A percentile compares a stretch with the other conserved stretches of the same genome.
These are phyloP conservation scores for Fusarium neocosmosporiellum DNA, from an alignment of 2,329 filamentous ascomycete genomes.

Conservation along the genomic window DNA sequence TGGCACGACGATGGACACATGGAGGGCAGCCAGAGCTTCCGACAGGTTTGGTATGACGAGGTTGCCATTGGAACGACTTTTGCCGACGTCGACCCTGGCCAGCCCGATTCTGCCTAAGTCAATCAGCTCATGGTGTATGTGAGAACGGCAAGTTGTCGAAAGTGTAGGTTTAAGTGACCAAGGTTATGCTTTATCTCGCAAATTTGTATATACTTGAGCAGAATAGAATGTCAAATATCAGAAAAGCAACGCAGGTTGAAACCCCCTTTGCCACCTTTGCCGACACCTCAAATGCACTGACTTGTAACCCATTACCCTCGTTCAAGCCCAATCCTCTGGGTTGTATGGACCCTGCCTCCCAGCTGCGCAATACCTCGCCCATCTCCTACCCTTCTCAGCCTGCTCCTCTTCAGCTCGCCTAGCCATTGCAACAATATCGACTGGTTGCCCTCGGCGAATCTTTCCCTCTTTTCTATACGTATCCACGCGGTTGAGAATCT, in stretches of 20 bases:
- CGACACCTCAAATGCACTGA: not conserved
- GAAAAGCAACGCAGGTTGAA: not conserved
- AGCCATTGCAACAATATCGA: not conserved
- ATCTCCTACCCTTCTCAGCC: not conserved
- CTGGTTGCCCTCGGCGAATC: not conserved
- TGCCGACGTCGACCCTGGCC: constrained; percentile 40
- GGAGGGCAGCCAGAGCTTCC: constrained; percentile 54
- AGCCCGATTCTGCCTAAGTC: not conserved
- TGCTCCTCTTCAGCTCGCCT: not conserved
- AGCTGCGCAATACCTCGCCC: not conserved
- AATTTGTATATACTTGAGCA: not conserved
- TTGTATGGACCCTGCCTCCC: not conserved
- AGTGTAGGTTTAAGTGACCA: not conserved
- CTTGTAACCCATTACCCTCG: not conserved
- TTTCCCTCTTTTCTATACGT: not conserved
- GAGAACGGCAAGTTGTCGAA: not conserved
- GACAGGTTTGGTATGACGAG: constrained; percentile 63
- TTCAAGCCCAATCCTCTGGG: not conserved
- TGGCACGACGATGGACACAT: constrained; percentile 58
- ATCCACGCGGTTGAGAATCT: constrained; percentile 16
- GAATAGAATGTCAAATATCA: not conserved
- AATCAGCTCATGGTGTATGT: too few relatives aligned
- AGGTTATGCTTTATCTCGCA: not conserved
- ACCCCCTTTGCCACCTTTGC: not conserved
- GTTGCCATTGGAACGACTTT: constrained; percentile 56